These are phyloP conservation scores for Trichoderma sp. DNA, from an alignment of 2,329 filamentous ascomycete species.

Conservation along the genomic window DNA sequence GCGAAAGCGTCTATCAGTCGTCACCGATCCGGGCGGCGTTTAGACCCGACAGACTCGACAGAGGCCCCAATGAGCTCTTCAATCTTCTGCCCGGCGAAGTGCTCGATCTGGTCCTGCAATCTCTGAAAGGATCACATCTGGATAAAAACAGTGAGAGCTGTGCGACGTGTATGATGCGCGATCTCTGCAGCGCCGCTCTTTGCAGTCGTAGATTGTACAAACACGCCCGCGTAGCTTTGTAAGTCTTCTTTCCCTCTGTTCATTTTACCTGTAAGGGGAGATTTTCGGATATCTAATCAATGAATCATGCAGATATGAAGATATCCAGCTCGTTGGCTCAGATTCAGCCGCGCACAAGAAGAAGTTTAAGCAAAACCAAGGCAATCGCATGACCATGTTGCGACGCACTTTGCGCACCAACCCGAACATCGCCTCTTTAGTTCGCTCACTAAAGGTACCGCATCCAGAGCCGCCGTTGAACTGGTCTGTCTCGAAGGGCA, in stretches of 20 bases:
- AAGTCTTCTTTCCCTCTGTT: slow-evolving; percentile 33
- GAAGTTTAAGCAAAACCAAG: slow-evolving; percentile 55
- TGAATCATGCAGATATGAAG: slow-evolving; percentile 49
- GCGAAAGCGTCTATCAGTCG: slow-evolving; percentile 21
- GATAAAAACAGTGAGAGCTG: slow-evolving; percentile 53
- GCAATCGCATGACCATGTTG: slow-evolving; percentile 57
- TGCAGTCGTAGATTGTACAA: slow-evolving; percentile 55
- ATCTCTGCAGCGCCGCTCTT: slow-evolving; percentile 54
- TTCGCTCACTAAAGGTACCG: slow-evolving; percentile 58
- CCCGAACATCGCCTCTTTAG: slow-evolving; percentile 54
- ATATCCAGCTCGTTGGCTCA: slow-evolving; percentile 60
- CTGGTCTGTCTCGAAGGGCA: slow-evolving; percentile 30
- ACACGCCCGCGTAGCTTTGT: slow-evolving; percentile 54
- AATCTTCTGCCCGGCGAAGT: slow-evolving; percentile 60
- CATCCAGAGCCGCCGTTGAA: slow-evolving; percentile 46
- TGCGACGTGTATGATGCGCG: slow-evolving; percentile 66
- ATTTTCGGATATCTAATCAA: neutral
- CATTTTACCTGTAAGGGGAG: neutral
- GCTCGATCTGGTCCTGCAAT: slow-evolving; percentile 56
- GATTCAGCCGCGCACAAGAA: slow-evolving; percentile 60
- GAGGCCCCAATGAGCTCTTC: slow-evolving; percentile 54
- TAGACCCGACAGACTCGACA: slow-evolving; percentile 27
- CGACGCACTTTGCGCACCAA: slow-evolving; percentile 59
- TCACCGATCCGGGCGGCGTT: slow-evolving; percentile 18
- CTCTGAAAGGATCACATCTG: slow-evolving; percentile 56